These are phyloP conservation scores for Evernia prunastri DNA, from an alignment of 495 filamentous ascomycete genomes.

Conservation along the genomic window DNA sequence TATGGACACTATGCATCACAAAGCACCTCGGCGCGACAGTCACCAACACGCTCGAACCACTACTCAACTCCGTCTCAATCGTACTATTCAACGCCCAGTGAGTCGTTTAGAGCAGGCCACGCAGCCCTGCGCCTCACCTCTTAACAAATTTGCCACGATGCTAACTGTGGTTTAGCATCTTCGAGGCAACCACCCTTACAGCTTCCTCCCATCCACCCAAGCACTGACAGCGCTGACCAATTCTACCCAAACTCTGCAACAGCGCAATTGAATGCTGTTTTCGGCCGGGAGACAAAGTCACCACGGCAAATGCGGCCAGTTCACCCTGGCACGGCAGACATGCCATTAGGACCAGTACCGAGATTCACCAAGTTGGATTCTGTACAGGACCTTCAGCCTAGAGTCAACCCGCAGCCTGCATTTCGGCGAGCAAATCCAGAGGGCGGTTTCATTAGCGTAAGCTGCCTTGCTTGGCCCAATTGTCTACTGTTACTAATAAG, in stretches of 20 bases:
- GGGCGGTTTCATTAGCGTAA: slow-evolving; percentile 96
- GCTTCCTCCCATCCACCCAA: slow-evolving; percentile 66
- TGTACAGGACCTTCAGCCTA: slow-evolving; percentile 69
- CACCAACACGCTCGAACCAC: slow-evolving; percentile 31
- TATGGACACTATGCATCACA: slow-evolving; percentile 45
- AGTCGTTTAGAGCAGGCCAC: slow-evolving; percentile 25
- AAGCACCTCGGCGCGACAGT: slow-evolving; percentile 28
- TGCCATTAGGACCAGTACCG: slow-evolving; percentile 69
- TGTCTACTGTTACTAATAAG: slow-evolving; percentile 6
- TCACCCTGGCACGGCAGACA: slow-evolving; percentile 39
- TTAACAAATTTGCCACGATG: slow-evolving; percentile 18
- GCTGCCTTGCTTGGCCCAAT: slow-evolving; percentile 31
- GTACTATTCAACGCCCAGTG: slow-evolving; percentile 57
- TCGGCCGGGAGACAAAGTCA: slow-evolving; percentile 66
- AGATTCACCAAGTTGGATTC: slow-evolving; percentile 74
- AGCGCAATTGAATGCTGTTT: slow-evolving; percentile 62
- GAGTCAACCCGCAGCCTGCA: slow-evolving; percentile 77
- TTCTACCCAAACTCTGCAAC: slow-evolving; percentile 66
- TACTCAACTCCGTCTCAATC: slow-evolving; percentile 56
- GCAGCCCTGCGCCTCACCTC: background rate
- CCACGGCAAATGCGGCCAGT: slow-evolving; percentile 52
- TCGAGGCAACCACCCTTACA: slow-evolving; percentile 46
- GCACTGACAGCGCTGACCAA: slow-evolving; percentile 53
- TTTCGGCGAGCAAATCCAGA: slow-evolving; percentile 94
- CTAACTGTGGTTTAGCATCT: slow-evolving; percentile 34